These are phyloP conservation scores for Myrica gale DNA, from an alignment of 306 rosid genomes.

Conservation along the genomic window DNA sequence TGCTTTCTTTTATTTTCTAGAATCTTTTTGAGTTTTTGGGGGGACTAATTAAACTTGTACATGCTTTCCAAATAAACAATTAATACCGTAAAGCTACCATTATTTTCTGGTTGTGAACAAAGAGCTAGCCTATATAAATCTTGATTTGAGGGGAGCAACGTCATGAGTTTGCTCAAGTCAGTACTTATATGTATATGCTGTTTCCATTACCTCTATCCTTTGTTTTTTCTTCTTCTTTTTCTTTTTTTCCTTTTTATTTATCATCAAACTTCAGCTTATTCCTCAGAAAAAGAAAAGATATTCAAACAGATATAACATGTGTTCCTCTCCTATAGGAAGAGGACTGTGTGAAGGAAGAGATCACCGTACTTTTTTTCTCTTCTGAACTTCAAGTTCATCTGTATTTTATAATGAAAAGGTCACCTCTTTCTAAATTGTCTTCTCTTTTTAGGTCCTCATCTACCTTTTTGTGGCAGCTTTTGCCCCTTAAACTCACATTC, in stretches of 20 bases:
- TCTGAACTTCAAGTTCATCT: constrained; percentile 2
- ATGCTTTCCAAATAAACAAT: neutral
- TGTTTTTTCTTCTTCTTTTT: neutral
- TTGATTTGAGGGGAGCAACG: neutral
- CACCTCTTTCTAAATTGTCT: constrained; percentile 31
- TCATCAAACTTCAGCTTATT: neutral
- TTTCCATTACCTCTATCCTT: constrained; percentile 13
- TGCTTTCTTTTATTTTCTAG: neutral
- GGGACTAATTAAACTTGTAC: neutral
- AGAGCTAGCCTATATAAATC: neutral
- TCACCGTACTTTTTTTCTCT: constrained; percentile 2
- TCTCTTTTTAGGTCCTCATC: constrained; percentile 36
- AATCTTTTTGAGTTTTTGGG: neutral
- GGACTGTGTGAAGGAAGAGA: constrained; percentile 27
- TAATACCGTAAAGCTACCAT: neutral
- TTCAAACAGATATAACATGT: constrained; percentile 16
- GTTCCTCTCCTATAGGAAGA: constrained; percentile 17
- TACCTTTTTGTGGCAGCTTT: constrained; percentile 41
- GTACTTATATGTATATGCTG: neutral
- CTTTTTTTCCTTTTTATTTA: neutral
- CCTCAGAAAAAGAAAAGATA: neutral
- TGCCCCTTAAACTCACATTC: constrained; percentile 38
- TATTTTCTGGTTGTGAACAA: neutral
- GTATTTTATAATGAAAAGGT: constrained; percentile 14
- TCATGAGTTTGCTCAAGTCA: neutral